These are phyloP conservation scores for Populus hybrid DNA, from an alignment of 441 rosid genomes.

Conservation along the genomic window DNA sequence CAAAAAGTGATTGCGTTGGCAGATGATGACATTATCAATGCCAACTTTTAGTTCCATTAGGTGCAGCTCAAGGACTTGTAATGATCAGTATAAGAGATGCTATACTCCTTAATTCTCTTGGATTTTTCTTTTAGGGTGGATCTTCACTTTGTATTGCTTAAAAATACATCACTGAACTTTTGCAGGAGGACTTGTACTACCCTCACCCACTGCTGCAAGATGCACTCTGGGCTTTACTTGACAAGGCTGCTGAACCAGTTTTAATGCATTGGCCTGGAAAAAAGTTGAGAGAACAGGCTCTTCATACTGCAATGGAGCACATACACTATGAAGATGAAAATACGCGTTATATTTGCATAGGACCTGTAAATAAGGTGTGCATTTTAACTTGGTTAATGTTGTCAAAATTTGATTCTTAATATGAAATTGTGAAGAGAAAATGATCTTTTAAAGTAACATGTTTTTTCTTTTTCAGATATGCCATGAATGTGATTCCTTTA, in stretches of 20 bases:
- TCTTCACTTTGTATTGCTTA: not conserved
- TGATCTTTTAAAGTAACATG: not conserved
- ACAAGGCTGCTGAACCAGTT: constrained; percentile 54
- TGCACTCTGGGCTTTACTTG: constrained; percentile 49
- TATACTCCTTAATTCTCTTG: not conserved
- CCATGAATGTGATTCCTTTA: not conserved
- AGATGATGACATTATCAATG: not conserved
- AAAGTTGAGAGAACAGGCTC: constrained; percentile 79
- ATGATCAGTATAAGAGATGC: not conserved
- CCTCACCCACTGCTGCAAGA: constrained; percentile 68
- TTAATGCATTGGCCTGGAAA: constrained; percentile 81
- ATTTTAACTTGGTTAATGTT: constrained; percentile 5
- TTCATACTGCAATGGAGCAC: constrained; percentile 55
- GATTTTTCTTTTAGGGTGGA: not conserved
- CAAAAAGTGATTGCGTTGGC: not conserved
- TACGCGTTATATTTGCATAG: constrained; percentile 88
- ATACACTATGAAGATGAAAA: constrained; percentile 94
- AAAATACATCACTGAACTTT: not conserved
- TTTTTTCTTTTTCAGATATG: not conserved
- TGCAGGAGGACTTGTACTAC: constrained; percentile 65
- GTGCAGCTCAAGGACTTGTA: not conserved
- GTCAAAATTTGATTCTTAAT: not conserved
- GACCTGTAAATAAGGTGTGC: constrained; percentile 91
- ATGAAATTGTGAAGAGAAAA: not conserved
- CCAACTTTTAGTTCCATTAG: not conserved